These are phyloP conservation scores for Trametopsis cervina DNA, from an alignment of 768 basidiomycete genomes.

Conservation along the genomic window DNA sequence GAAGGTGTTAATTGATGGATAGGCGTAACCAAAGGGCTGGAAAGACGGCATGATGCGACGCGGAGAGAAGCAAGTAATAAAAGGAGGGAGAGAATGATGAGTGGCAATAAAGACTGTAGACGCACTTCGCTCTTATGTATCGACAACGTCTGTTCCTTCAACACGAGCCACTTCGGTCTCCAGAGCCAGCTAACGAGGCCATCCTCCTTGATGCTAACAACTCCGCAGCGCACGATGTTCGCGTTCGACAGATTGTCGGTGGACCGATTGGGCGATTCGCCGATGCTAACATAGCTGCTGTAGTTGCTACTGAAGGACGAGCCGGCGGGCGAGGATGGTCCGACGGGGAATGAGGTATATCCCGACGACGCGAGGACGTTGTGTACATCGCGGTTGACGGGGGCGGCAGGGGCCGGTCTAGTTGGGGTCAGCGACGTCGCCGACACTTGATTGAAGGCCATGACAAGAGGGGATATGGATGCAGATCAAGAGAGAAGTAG, in stretches of 20 bases:
- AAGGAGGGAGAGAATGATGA: too few relatives aligned
- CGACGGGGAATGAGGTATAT: conserved; percentile 55
- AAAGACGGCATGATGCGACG: too few relatives aligned
- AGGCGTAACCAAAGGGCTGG: too few relatives aligned
- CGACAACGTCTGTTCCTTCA: conserved; percentile 71
- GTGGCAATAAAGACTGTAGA: too few relatives aligned
- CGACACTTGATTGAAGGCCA: conserved; percentile 45
- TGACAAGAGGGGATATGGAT: conserved; percentile 15
- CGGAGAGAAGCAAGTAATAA: too few relatives aligned
- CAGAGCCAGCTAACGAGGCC: conserved; percentile 89
- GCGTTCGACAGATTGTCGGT: conserved; percentile 28
- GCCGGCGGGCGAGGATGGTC: conserved; percentile 37
- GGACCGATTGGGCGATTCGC: conserved; percentile 63
- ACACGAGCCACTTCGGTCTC: conserved; percentile 83
- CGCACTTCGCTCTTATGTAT: conserved; percentile 92
- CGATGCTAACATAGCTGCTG: conserved; percentile 72
- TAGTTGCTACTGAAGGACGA: conserved; percentile 47
- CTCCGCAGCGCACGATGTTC: conserved; percentile 60
- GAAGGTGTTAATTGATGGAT: too few relatives aligned
- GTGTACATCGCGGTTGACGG: conserved; percentile 41
- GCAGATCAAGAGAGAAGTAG: background rate
- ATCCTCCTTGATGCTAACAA: conserved; percentile 88
- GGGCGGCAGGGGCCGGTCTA: conserved; percentile 71
- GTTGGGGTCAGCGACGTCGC: conserved; percentile 65
- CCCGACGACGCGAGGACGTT: conserved; percentile 44